Evolutionary conservation across 768 basidiomycete species (phyloP).

Genomic region (Pulveroboletus sp.): DNA sequence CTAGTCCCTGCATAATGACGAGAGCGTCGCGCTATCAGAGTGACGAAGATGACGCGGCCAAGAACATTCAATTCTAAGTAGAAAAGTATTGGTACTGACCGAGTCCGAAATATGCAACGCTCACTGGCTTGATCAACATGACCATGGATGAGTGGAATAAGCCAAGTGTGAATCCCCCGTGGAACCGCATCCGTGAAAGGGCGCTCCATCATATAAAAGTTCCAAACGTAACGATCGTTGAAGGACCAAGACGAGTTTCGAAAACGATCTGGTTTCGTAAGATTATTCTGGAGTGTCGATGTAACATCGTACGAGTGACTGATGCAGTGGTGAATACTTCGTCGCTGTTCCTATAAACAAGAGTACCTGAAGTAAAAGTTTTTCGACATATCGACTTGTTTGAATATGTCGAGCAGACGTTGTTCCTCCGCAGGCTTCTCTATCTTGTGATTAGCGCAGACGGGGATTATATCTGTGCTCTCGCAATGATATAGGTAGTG

Average conservation of each 20-base stretch:
- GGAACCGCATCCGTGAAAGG: conserved; percentile 49
- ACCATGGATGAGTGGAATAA: conserved; percentile 88
- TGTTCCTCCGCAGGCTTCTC: conserved; percentile 89
- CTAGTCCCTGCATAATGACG: conserved; percentile 94
- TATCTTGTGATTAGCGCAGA: conserved; percentile 74
- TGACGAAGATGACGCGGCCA: conserved; percentile 86
- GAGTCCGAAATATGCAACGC: conserved; percentile 26
- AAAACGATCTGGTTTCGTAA: conserved; percentile 54
- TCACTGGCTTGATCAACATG: conserved; percentile 97
- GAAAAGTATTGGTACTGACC: neutral
- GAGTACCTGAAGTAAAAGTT: conserved; percentile 95
- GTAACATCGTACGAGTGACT: conserved; percentile 97
- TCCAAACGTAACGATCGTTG: conserved; percentile 93
- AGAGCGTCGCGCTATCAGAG: conserved; percentile 91
- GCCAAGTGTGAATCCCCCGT: conserved; percentile 66
- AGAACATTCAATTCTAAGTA: conserved; percentile 82
- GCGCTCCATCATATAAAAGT: conserved; percentile 75
- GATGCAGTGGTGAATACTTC: neutral
- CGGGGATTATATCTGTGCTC: conserved; percentile 75
- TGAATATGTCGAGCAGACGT: conserved; percentile 84
- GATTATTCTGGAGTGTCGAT: conserved; percentile 90
- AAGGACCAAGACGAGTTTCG: conserved; percentile 54
- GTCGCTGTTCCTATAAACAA: neutral
- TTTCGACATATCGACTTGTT: conserved; percentile 96
- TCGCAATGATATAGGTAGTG: conserved; percentile 98